These are phyloP conservation scores for Hirsutella thompsonii DNA, from an alignment of 2,329 filamentous ascomycete genomes.

Conservation along the genomic window DNA sequence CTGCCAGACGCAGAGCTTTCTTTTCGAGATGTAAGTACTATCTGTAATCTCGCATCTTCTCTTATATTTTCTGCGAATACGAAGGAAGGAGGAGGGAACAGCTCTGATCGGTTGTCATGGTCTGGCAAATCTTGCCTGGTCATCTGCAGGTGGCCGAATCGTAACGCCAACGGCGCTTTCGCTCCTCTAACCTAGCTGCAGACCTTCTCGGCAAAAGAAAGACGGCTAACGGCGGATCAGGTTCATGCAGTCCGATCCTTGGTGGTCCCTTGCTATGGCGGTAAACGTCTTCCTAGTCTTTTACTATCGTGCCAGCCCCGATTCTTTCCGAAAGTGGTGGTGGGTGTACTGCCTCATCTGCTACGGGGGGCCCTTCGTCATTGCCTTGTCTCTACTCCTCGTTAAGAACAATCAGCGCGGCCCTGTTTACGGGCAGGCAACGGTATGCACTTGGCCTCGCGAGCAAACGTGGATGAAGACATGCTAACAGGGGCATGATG, in stretches of 20 bases:
- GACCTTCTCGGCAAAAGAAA: slow-evolving; percentile 13
- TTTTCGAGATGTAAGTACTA: slow-evolving; percentile 52
- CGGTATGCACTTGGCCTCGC: slow-evolving; percentile 23
- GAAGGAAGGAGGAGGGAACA: background rate
- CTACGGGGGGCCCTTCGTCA: slow-evolving; percentile 59
- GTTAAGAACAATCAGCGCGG: slow-evolving; percentile 26
- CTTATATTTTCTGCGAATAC: slow-evolving; percentile 17
- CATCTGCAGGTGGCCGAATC: too few relatives aligned
- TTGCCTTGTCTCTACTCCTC: slow-evolving; percentile 53
- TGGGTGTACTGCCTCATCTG: slow-evolving; percentile 59
- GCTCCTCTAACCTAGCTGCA: background rate
- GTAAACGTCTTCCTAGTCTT: slow-evolving; percentile 65
- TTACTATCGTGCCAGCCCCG: slow-evolving; percentile 45
- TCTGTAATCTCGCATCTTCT: background rate
- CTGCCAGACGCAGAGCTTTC: slow-evolving; percentile 47
- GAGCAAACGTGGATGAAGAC: background rate
- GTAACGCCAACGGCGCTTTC: too few relatives aligned
- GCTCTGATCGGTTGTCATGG: background rate
- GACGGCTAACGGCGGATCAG: slow-evolving; percentile 33
- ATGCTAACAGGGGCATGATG: background rate
- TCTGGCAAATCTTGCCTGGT: too few relatives aligned
- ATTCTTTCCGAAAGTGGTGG: slow-evolving; percentile 58
- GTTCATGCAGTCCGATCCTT: slow-evolving; percentile 66
- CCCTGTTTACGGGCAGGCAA: slow-evolving; percentile 42
- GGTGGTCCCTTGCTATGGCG: slow-evolving; percentile 75